Conservation (phyloP, 768 basidiomycete genomes). For the Cyclocybe aegerita region DNA sequence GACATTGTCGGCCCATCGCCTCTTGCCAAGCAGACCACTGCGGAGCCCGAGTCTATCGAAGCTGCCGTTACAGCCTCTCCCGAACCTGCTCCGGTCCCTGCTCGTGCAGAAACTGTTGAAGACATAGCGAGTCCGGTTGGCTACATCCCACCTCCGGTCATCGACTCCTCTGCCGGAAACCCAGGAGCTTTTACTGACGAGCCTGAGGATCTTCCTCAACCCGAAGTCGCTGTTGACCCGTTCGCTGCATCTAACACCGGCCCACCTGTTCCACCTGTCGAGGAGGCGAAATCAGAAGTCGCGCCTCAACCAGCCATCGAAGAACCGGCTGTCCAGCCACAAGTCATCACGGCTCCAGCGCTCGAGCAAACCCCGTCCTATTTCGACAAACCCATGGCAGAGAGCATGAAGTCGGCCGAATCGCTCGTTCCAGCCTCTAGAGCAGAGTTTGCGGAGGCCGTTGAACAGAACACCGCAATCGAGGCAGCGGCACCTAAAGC, state of each 20-base stretch:
- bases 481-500: background rate
- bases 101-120: constrained; percentile 6
- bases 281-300: background rate
- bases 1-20: constrained; percentile 40
- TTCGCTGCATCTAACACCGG: constrained; percentile 17
- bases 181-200: constrained; percentile 55
- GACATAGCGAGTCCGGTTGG: constrained; percentile 25
- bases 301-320: background rate
- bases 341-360: background rate
- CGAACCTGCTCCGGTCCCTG: constrained; percentile 6
- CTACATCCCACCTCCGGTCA: constrained; percentile 37
- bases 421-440: constrained; percentile 3
- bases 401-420: constrained; percentile 20
- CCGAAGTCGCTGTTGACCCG: constrained; percentile 29
- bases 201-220: constrained; percentile 41
- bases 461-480: constrained; percentile 10
- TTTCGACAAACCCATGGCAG: constrained; percentile 27
- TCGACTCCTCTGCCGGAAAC: constrained; percentile 39
- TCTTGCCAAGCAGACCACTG: constrained; percentile 30
- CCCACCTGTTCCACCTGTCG: constrained; percentile 12
- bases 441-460: constrained; percentile 16
- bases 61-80: constrained; percentile 1
- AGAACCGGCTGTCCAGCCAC: background rate
- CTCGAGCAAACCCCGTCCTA: constrained; percentile 23
- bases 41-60: constrained; percentile 7